Base-by-base conservation (phyloP, 2,329 filamentous ascomycete species). In the Fusarium sp. region DNA sequence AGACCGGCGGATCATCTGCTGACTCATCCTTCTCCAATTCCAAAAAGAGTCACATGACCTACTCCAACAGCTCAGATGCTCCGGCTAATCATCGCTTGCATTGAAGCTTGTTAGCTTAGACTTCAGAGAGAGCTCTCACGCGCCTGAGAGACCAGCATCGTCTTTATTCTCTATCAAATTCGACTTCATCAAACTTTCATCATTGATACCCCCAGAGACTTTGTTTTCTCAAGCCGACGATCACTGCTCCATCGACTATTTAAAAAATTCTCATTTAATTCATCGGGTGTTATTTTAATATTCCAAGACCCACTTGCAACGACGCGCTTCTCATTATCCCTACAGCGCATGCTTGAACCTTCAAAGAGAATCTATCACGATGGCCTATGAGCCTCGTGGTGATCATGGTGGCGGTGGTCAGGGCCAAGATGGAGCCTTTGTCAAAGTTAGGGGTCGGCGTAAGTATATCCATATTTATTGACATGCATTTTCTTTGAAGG, bases 371-470 rank as follows among this genome's bases (percentile, higher is more conserved):
- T 73, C 65, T 73, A 68, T 73, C 70, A 72, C 71, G 59, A 87
- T 87, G 85, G 83, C 85, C 74, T 87, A 86, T 77, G 85, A 87
- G 81, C 82, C 84, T 77, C 83, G 85, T 68, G 71, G 84, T 75
- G 85, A 86, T 71, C 80, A 83, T 72, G 82, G 81, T 63, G 82
- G 79, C 20, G 80, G 79, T 24, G 80, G 73, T n/a, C 78, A 76
- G 12, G 80, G 81, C 10, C 80, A 82, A 60, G 83, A 85, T 72
- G 82, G 81, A 32, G 80, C 81, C 8, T 85, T 81, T 65, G 78
- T 83, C 24, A 85, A 85, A 74, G 80, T 84, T n/a, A 77, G 85
- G 71, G 85, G 85, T 54, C 81, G 85, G 71, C 81, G 85, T 87
- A 78, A 82, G 84, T 85, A 48, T 42, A 65, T 59, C n/a, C 41